Conservation (phyloP, 345 rosid species). For the Luvunga scandens region DNA sequence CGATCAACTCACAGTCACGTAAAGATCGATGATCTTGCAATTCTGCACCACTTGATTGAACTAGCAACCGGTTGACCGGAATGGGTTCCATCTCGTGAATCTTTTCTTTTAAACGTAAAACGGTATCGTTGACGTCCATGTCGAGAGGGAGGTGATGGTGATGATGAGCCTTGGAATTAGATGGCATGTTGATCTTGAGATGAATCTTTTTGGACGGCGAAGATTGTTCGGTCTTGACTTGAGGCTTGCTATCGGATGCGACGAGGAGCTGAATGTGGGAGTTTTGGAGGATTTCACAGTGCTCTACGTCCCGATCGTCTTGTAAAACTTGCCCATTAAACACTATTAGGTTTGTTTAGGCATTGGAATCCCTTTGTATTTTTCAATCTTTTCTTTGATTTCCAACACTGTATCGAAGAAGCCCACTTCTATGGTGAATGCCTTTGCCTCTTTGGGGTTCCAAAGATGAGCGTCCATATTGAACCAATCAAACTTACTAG, state of each 20-base stretch:
- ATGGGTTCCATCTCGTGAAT: slow-evolving; percentile 37
- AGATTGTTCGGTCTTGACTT: slow-evolving; percentile 29
- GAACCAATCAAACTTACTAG: no score
- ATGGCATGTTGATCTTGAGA: slow-evolving; percentile 37
- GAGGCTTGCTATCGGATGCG: slow-evolving; percentile 22
- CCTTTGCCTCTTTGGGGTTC: slow-evolving; percentile 43
- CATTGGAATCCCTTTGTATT: slow-evolving; percentile 58
- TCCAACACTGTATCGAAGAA: slow-evolving; percentile 69
- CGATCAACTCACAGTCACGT: slow-evolving; percentile 28
- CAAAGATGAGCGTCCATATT: slow-evolving; percentile 68
- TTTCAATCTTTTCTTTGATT: slow-evolving; percentile 73
- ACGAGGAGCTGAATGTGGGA: slow-evolving; percentile 58
- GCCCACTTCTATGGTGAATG: slow-evolving; percentile 75
- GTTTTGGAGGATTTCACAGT: slow-evolving; percentile 54
- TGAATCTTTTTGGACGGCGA: slow-evolving; percentile 28
- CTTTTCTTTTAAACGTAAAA: slow-evolving; percentile 40
- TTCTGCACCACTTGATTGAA: slow-evolving; percentile 30
- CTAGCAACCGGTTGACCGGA: slow-evolving; percentile 24
- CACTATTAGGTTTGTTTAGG: slow-evolving; percentile 53
- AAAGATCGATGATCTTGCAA: slow-evolving; percentile 33
- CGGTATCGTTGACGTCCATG: slow-evolving; percentile 33
- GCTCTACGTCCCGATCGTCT: slow-evolving; percentile 57
- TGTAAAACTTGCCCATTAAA: slow-evolving; percentile 63
- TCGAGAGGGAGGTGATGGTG: slow-evolving; percentile 5
- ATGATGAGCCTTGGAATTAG: slow-evolving; percentile 22